Evolutionary conservation across 78 protist genomes (phyloP), one percentile per base, ranked within the genome.

Genomic region (Reticulomyxa filosa): DNA sequence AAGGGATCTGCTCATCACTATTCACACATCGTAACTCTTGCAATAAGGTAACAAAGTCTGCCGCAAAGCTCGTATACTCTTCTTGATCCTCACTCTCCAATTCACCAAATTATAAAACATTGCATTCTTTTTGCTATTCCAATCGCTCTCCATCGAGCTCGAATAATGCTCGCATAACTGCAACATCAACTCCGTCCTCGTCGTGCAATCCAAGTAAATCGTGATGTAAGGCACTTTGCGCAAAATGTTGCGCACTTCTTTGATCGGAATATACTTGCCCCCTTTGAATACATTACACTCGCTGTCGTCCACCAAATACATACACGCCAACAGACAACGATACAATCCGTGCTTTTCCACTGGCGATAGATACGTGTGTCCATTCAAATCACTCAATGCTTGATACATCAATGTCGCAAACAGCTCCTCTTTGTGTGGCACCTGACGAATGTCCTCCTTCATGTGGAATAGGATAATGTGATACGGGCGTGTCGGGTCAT

Each of bases 231-330:
- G n/a, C n/a, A n/a, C n/a, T n/a, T n/a, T n/a, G n/a, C n/a, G n/a
- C n/a, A n/a, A n/a, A n/a, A n/a, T n/a, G n/a, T n/a, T n/a, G n/a
- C n/a, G n/a, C n/a, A n/a, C n/a, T n/a, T n/a, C n/a, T n/a, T n/a
- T n/a, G n/a, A n/a, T n/a, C n/a, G n/a, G n/a, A 42, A 13, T 42
- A 42, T 13, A 17, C 48, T 42, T 42, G 7, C 65, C 65, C 10
- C 10, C 25, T 17, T 59, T 13, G 38, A n/a, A n/a, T n/a, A n/a
- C n/a, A n/a, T n/a, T n/a, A n/a, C 6, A 20, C n/a, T 26, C 65
- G 8, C 37, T 59, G 32, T 38, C 10, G 65, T 59, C 65, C 10
- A 59, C 30, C 11, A 59, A 26, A 46, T 59, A 59, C 65, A 59
- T 59, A 7, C 34, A 22, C 30, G 20, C 34, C 20, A 17, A 6